Evolutionary conservation across 768 basidiomycete genomes (phyloP), one percentile per base, ranked within the genome.

Genomic region (Leucogyrophana mollusca): DNA sequence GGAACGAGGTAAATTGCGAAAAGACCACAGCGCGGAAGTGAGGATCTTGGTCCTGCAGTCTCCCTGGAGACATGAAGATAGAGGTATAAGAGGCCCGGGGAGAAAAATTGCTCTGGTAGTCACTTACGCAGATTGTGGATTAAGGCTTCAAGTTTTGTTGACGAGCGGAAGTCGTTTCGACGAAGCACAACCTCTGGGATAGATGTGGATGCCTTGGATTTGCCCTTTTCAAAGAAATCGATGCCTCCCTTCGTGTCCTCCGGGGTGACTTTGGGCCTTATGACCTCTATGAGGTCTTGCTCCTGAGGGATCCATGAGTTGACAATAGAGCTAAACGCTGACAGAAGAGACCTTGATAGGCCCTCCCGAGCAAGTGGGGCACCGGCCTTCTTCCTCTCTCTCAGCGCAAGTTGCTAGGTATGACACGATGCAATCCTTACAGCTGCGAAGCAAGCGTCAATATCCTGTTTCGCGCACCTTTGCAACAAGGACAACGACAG

Each of bases 131-230:
- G 75, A 59, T 85, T 78, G 47, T 79, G 74, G 8, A 90, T 65
- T 21, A 98, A 69, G 1, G 94, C 94, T 45, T 93, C 80, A 3
- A 98, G 72, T 65, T 98, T 98, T 1, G 94, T 96, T 8, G 90
- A 94, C 4, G 90, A 87, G 32, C 81, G 78, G 65, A 96, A 91
- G 65, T 94, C 82, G 53, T 92, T 92, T 54, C 83, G 80, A 9
- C 88, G 74, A 36, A 94, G 66, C 11, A 78, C 68, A 21, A 92
- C 71, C 13, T 63, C 68, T 10, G 78, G 67, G 30, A 68, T 55
- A 59, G 14, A 59, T 43, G 54, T 51, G 4, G 51, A 25, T 9
- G 49, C 55, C 17, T 47, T 53, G 45, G 46, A 56, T 4, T 43
- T 60, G 45, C 34, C 65, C 61, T 41, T 56, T 42, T 21, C 53